These are phyloP conservation scores for Neofusicoccum parvum DNA, from an alignment of 2,329 filamentous ascomycete genomes.

Conservation along the genomic window DNA sequence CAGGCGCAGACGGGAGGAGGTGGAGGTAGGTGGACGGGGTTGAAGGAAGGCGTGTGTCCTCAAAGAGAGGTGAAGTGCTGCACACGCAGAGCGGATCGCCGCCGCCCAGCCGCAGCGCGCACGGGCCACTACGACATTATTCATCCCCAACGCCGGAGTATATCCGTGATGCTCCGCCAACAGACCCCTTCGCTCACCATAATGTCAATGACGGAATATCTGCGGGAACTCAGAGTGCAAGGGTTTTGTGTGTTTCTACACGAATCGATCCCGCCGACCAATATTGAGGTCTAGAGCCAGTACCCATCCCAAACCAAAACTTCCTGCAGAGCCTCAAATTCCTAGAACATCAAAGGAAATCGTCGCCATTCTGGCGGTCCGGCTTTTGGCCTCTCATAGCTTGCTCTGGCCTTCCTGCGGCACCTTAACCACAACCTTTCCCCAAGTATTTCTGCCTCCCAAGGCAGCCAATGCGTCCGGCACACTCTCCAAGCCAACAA, in stretches of 20 bases:
- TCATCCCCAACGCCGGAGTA: background rate
- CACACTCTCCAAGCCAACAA: slow-evolving; percentile 78
- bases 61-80: slow-evolving; percentile 15
- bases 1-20: background rate
- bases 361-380: too few relatives aligned
- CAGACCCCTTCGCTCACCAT: background rate
- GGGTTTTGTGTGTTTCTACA: too few relatives aligned
- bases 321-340: too few relatives aligned
- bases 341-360: too few relatives aligned
- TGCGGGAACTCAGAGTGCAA: too few relatives aligned
- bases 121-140: slow-evolving; percentile 2
- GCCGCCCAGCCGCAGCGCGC: slow-evolving; percentile 7
- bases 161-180: background rate
- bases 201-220: too few relatives aligned
- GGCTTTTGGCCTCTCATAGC: slow-evolving; percentile 27
- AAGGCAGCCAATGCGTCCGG: slow-evolving; percentile 75
- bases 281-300: too few relatives aligned
- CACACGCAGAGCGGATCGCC: slow-evolving; percentile 5
- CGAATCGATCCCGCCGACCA: too few relatives aligned
- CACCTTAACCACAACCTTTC: slow-evolving; percentile 90
- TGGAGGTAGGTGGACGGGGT: background rate
- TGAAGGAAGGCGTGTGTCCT: slow-evolving; percentile 6
- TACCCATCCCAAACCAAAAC: too few relatives aligned
- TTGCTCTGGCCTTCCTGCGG: slow-evolving; percentile 57
- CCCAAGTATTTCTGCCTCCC: slow-evolving; percentile 84